Evolutionary conservation across 2,329 filamentous ascomycete genomes (phyloP).

Genomic region (Stachybotrys echinatus): DNA sequence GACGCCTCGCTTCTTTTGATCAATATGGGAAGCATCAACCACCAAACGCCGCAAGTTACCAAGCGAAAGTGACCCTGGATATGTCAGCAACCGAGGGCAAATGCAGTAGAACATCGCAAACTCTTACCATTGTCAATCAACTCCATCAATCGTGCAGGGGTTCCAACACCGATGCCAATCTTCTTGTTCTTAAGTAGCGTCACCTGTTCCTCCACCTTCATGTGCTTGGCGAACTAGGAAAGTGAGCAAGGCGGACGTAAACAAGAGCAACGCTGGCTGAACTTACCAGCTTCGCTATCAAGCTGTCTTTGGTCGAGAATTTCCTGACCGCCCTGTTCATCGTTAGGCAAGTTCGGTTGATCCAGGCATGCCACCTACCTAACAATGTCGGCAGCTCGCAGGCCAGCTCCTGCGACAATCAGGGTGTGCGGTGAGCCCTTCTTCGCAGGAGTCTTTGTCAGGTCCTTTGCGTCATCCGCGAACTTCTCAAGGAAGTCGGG

Average conservation of each 20-base stretch:
- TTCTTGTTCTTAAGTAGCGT: slow-evolving; percentile 64
- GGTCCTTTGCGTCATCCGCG: slow-evolving; percentile 48
- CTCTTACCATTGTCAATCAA: slow-evolving; percentile 71
- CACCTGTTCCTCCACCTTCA: slow-evolving; percentile 86
- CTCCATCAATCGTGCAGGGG: slow-evolving; percentile 75
- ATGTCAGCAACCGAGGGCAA: slow-evolving; percentile 2
- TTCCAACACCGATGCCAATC: slow-evolving; percentile 85
- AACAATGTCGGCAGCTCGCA: slow-evolving; percentile 80
- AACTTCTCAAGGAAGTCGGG: slow-evolving; percentile 72
- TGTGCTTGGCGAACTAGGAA: slow-evolving; percentile 82
- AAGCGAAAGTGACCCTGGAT: slow-evolving; percentile 61
- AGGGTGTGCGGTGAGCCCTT: slow-evolving; percentile 79
- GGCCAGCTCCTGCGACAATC: slow-evolving; percentile 76
- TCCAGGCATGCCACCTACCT: slow-evolving; percentile 42
- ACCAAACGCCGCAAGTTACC: slow-evolving; percentile 72
- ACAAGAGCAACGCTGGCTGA: neutral
- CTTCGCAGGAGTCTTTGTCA: slow-evolving; percentile 61
- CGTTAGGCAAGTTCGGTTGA: slow-evolving; percentile 10
- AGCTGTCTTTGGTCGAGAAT: slow-evolving; percentile 72
- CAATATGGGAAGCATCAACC: slow-evolving; percentile 87
- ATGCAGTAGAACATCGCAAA: neutral
- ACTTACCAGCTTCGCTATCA: slow-evolving; percentile 72
- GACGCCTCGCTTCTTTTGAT: slow-evolving; percentile 89
- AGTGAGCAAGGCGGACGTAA: slow-evolving; percentile 6
- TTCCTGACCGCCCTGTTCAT: slow-evolving; percentile 59